These are phyloP conservation scores for Lasiodiplodia sp. DNA, from an alignment of 2,329 filamentous ascomycete genomes.

Conservation along the genomic window DNA sequence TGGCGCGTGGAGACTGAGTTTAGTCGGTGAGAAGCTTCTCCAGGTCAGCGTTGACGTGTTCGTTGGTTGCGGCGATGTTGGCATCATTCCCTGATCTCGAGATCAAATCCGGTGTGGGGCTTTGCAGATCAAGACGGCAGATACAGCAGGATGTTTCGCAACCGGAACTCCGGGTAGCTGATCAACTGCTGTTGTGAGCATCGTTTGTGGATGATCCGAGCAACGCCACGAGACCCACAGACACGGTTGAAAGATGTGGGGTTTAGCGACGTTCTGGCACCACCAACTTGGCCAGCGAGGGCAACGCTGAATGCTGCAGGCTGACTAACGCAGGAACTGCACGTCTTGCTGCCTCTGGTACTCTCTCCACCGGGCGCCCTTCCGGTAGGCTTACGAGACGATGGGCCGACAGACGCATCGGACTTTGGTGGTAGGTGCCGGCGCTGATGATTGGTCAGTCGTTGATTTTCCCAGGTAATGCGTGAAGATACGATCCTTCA, in stretches of 20 bases:
- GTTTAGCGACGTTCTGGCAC: not conserved
- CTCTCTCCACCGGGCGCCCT: not conserved
- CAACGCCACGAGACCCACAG: slow-evolving; percentile 2
- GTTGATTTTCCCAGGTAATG: not conserved
- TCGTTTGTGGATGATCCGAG: not conserved
- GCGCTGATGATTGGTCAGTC: not conserved
- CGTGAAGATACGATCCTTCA: slow-evolving; percentile 5
- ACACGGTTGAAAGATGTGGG: not conserved
- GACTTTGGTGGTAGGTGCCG: not conserved
- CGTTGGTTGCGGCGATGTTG: slow-evolving; percentile 1
- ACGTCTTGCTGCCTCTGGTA: not conserved
- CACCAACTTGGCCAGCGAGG: not conserved
- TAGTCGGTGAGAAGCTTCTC: slow-evolving; percentile 14
- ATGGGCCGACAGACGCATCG: not conserved
- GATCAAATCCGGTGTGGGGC: slow-evolving; percentile 6
- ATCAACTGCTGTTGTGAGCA: not conserved
- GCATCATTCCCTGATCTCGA: slow-evolving; percentile 1
- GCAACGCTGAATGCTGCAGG: not conserved
- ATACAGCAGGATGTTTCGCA: not conserved
- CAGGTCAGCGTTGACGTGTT: slow-evolving; percentile 21
- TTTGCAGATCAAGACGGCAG: slow-evolving; percentile 8
- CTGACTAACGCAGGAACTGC: not conserved
- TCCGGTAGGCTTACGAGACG: not conserved
- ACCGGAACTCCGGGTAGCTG: not conserved
- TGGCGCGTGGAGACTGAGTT: not conserved